These are phyloP conservation scores for Cyclotella cryptica DNA, from an alignment of 108 stramenopile genomes.

Conservation along the genomic window DNA sequence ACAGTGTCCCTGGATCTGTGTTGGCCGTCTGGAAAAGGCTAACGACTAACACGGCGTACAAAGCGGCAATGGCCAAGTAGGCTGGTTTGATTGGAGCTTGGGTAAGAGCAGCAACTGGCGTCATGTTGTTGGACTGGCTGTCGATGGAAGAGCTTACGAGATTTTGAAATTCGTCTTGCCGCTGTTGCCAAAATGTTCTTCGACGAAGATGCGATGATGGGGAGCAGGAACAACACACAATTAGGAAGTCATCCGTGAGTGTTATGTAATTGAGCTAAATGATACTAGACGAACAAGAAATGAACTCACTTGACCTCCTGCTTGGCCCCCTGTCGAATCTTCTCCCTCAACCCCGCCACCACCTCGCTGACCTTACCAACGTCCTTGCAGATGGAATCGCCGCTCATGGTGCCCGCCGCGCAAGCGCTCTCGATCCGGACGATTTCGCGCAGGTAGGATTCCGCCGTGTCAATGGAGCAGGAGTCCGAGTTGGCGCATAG, in stretches of 20 bases:
- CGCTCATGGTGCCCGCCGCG: slow-evolving; percentile 46
- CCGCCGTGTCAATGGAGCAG: slow-evolving; percentile 66
- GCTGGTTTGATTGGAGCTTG: slow-evolving; percentile 46
- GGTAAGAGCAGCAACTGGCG: slow-evolving; percentile 16
- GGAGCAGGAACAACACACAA: too few species aligned
- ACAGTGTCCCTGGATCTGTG: not conserved
- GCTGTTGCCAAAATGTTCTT: slow-evolving; percentile 52
- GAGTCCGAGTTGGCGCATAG: slow-evolving; percentile 66
- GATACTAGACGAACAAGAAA: not conserved
- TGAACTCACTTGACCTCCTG: slow-evolving; percentile 40
- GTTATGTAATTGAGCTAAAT: too few species aligned
- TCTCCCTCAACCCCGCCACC: slow-evolving; percentile 63
- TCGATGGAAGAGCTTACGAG: slow-evolving; percentile 33
- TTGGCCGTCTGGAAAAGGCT: slow-evolving; percentile 20
- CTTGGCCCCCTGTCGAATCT: slow-evolving; percentile 44
- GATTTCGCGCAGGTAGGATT: slow-evolving; percentile 57
- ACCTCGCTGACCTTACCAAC: slow-evolving; percentile 51
- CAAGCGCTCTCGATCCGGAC: slow-evolving; percentile 61
- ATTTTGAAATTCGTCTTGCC: slow-evolving; percentile 51
- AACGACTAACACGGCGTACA: slow-evolving; percentile 28
- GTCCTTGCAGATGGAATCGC: slow-evolving; percentile 31
- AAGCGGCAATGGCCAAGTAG: slow-evolving; percentile 48
- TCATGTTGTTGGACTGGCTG: not conserved
- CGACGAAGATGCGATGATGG: too few species aligned
- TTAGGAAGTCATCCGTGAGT: too few species aligned